Evolutionary conservation across 2,329 filamentous ascomycete genomes (phyloP), one percentile per base, ranked within the genome.

Genomic region (Aspergillaceae sp.): DNA sequence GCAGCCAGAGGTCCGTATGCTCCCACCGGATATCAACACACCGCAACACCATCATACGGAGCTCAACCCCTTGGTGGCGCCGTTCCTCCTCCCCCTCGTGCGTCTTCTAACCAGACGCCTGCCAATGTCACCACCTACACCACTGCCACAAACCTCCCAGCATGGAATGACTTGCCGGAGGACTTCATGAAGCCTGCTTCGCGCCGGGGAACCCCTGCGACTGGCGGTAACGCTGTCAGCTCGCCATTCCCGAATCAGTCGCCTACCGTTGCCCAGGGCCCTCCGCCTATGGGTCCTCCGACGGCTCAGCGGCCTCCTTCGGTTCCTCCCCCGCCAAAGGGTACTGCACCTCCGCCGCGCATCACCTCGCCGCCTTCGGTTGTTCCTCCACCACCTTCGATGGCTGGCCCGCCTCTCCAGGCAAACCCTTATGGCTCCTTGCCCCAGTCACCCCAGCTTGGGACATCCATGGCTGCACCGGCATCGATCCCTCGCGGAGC

Each of bases 81-180:
- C 62, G 63, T 78, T 41, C 74, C 77, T 29, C 82, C 80, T 36
- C 80, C 80, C 48, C 82, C 82, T 44, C 80, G 84, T 51, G 81
- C 79, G 50, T 75, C 79, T 28, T 29, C 28, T 30, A 82, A 80
- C 33, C 78, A 83, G n/a, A 84, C 86, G 10, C 76, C 79, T 27
- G 66, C 72, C 10, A 75, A 80, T 36, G 83, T 88, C 26, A 80
- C 87, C 11, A 80, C 86, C 7, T 69, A 69, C 47, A 66, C 67
- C 30, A 82, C 80, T 59, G 74, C 79, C 47, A 83, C 82, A 60
- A 84, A 85, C 52, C 83, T 83, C 52, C 80, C 83, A 29, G 85
- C 86, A 56, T 98, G 92, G 92, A 98, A 98, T 57, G 92, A 98
- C 66, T 84, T 94, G 43, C 92, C 92, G 1, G 78, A 95, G 58